Base-by-base conservation (phyloP, 495 filamentous ascomycete species). In the Podospora bellae-mahoneyi region DNA sequence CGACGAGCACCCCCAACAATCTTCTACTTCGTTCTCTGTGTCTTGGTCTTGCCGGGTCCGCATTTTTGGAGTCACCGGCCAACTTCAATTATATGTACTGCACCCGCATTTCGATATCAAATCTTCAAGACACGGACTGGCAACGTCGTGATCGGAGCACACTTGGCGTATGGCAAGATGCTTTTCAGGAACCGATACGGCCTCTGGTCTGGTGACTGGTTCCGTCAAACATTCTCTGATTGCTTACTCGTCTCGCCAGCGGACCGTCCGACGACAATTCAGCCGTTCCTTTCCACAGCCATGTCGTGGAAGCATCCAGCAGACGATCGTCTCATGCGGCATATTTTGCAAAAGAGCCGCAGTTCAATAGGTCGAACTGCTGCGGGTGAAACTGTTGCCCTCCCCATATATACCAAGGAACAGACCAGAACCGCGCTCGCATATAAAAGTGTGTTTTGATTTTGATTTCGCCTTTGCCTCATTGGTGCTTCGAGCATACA, bases 11-110 rank as follows among this genome's bases (percentile, higher is more conserved):
- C 20, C 28, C 59, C 28, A 32, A 27, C 20, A 61, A 18, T 18
- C 28, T 32, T 18, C 28, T 16, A 28, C 27, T 62, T 62, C 26
- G 23, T 62, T 62, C 10, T 18, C 30, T 26, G 18, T 55, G 63
- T 16, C 34, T 59, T 62, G 23, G 23, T 58, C 39, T 48, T 60
- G 65, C 66, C 58, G 59, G 58, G 65, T 30, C 58, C 34, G 55
- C 68, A 64, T 60, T 64, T 63, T 58, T 66, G 62, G 70, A 76
- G 74, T 77, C 74, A 77, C 74, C 74, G 66, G 60, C 64, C 65
- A 58, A 26, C 39, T 48, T 48, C 39, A 16, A 48, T 23, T 23
- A 23, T 23, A 1, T 23, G 23, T 1, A 23, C 23, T 39, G 10
- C 10, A 10, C 34, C 34, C 34, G 10, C 3, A 6, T 13, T 48